Evolutionary conservation across 1,284 basidiomycete genomes (phyloP), one percentile per base, ranked within the genome.

Genomic region (Ceratobasidium sp.): DNA sequence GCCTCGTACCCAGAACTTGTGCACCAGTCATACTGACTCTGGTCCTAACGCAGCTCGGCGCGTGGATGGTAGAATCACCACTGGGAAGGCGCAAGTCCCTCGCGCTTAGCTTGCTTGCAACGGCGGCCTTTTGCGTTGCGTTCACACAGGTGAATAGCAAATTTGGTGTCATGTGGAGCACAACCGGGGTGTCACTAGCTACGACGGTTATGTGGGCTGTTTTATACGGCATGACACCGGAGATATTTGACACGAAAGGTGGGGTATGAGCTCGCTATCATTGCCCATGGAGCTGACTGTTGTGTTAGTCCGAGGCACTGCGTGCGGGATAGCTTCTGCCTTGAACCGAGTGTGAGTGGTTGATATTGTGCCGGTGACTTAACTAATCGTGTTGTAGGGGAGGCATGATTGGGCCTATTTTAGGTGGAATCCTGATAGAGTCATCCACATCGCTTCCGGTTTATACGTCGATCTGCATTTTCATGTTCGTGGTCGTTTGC

Each of bases 191-290:
- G 76, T 92, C 90, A 78, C 82, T 96, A 68, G 90, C 89, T 75
- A 90, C 92, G 0, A 95, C 95, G 56, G 85, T 93, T 0, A 97
- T 96, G 94, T 97, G 94, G 88, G 92, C 94, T 11, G 91, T 96
- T 8, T 80, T 96, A 69, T 96, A 95, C 82, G 90, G 92, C 5
- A 95, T 94, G 93, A 96, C 94, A 0, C 94, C 94, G 0, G 93
- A 95, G 82, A 94, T 95, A 14, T 96, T 96, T 80, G 89, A 87
- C 1, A 95, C 94, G 1, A 77, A 78, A 61, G 71, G 76, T 76
- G 53, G 41, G 37, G 69, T 22, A 31, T 13, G 11, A 31, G 31
- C n/a, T n/a, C 41, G n/a, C 22, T 29, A 9, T 13, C 0, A 14
- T 41, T 34, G 19, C 56, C 6, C 13, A 19, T 27, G 19, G 22